phyloP scores from a whole-genome alignment of 352 stramenopile species.

The Phytophthora megakarya region DNA sequence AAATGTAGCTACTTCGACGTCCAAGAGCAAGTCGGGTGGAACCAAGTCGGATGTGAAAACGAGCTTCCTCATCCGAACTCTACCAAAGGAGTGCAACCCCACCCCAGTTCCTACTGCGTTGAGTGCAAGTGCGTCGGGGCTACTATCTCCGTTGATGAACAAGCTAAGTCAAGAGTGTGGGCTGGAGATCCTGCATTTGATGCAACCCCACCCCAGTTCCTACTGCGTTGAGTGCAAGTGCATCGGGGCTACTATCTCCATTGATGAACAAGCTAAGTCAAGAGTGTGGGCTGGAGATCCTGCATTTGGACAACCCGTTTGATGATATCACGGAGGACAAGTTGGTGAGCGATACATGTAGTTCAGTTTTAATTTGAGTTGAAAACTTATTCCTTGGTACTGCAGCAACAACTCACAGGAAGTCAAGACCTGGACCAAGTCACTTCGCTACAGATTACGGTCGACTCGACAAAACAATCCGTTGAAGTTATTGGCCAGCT shows the following conservation, averaged over 20 bases:
- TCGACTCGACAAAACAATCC: conserved; percentile 84
- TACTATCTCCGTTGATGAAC: conserved; percentile 33
- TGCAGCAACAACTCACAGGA: conserved; percentile 65
- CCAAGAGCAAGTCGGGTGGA: conserved; percentile 15
- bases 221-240: conserved; percentile 9
- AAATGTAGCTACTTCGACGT: neutral
- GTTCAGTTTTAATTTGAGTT: neutral
- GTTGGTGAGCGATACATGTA: conserved; percentile 40
- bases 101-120: conserved; percentile 42
- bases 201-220: conserved; percentile 68
- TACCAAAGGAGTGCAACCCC: conserved; percentile 75
- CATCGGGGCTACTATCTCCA: conserved; percentile 33
- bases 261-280: conserved; percentile 5
- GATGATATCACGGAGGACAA: conserved; percentile 83
- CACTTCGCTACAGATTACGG: conserved; percentile 59
- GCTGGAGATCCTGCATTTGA: conserved; percentile 29
- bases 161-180: conserved; percentile 12
- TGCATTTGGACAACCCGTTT: conserved; percentile 68
- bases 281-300: conserved; percentile 22
- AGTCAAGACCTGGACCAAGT: conserved; percentile 65
- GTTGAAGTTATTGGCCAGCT: conserved; percentile 80
- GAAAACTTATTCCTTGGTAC: neutral
- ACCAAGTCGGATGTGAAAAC: conserved; percentile 37
- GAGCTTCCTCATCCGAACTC: conserved; percentile 73
- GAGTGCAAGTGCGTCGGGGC: conserved; percentile 8